Evolutionary conservation across 176 grass and related monocot species (phyloP).

Genomic region (Oryza nivara): DNA sequence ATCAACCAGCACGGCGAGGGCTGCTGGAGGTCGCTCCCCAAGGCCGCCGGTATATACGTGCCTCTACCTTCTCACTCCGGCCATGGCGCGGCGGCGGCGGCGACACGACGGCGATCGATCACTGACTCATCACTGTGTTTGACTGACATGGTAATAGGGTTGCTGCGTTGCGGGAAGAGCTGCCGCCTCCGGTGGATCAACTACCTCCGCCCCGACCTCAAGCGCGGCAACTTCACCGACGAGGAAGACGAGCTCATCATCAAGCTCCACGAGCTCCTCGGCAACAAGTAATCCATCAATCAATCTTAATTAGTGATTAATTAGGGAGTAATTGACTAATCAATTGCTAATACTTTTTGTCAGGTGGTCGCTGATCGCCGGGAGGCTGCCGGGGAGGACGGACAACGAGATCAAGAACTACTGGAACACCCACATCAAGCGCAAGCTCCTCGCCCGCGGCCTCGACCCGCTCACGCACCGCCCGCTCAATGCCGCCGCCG

Average conservation of each 20-base stretch:
- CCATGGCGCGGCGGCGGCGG: background rate
- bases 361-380: slow-evolving; percentile 86
- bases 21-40: slow-evolving; percentile 87
- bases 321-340: too few species aligned
- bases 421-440: slow-evolving; percentile 93
- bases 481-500: slow-evolving; percentile 29
- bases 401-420: slow-evolving; percentile 99
- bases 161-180: slow-evolving; percentile 84
- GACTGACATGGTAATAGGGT: slow-evolving; percentile 28
- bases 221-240: slow-evolving; percentile 86
- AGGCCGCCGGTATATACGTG: slow-evolving; percentile 56
- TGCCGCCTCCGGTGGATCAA: slow-evolving; percentile 89
- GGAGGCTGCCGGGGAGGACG: slow-evolving; percentile 67
- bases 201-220: slow-evolving; percentile 80
- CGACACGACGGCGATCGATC: background rate
- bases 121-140: background rate
- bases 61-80: background rate
- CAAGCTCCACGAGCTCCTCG: slow-evolving; percentile 77
- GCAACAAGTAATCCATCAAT: slow-evolving; percentile 61
- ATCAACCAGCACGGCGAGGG: slow-evolving; percentile 88
- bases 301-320: too few species aligned
- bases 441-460: slow-evolving; percentile 68
- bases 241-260: slow-evolving; percentile 82
- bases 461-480: slow-evolving; percentile 75
- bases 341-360: too few species aligned